A percentile compares a stretch with the other conserved stretches of the same genome.
These are phyloP conservation scores for Citrullus amarus DNA, from an alignment of 306 rosid genomes.

Conservation along the genomic window DNA sequence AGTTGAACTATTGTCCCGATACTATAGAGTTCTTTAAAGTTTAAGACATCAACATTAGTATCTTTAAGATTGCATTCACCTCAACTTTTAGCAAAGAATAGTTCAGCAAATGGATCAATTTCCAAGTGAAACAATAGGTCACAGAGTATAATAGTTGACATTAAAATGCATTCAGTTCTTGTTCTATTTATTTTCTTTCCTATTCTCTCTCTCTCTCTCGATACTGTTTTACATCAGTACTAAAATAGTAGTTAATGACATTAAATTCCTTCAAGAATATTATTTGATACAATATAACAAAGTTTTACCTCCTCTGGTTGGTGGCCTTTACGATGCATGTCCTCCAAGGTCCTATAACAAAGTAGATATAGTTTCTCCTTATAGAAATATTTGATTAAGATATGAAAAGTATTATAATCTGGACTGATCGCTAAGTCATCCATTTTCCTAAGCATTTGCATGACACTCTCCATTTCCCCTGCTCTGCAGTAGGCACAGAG, in stretches of 20 bases:
- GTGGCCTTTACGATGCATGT: constrained; percentile 77
- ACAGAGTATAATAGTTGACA: neutral
- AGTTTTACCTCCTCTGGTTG: constrained; percentile 69
- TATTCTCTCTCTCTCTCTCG: neutral
- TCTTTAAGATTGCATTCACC: neutral
- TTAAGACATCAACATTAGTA: neutral
- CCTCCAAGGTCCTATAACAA: constrained; percentile 68
- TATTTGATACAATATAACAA: neutral
- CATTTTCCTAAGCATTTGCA: constrained; percentile 86
- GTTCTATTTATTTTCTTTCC: neutral
- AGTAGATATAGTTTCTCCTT: constrained; percentile 73
- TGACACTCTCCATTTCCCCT: constrained; percentile 92
- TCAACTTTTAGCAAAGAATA: neutral
- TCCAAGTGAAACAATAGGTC: neutral
- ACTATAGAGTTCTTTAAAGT: neutral
- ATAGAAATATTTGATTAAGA: constrained; percentile 71
- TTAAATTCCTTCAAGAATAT: neutral
- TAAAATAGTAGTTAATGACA: neutral
- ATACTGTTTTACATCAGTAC: neutral
- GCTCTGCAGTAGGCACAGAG: constrained; percentile 90
- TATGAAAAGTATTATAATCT: constrained; percentile 70
- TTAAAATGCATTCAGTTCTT: neutral
- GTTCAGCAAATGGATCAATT: neutral
- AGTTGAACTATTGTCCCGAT: neutral
- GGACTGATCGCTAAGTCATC: constrained; percentile 78